Percentiles rank a stretch among this genome's conserved stretches.
Conservation (phyloP, 1,139 yeast genomes). For the Pneumocystis canis region DNA sequence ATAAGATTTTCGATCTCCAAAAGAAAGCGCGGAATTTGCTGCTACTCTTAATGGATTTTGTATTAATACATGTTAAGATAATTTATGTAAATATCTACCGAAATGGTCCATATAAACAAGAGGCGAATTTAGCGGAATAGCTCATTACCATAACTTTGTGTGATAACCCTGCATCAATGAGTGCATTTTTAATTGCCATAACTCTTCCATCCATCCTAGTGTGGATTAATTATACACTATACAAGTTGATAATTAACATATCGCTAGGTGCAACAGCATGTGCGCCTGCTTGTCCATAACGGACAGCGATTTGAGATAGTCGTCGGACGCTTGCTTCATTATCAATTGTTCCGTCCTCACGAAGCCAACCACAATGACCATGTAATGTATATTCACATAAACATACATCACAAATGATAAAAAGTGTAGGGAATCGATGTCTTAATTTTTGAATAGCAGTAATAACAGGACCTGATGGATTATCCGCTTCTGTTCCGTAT, state of each 20-base stretch:
- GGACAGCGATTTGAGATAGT: slow-evolving; percentile 87
- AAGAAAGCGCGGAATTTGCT: slow-evolving; percentile 79
- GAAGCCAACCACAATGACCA: slow-evolving; percentile 88
- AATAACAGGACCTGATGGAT: slow-evolving; percentile 91
- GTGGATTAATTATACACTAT: background rate
- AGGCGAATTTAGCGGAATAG: slow-evolving; percentile 86
- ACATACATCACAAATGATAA: slow-evolving; percentile 88
- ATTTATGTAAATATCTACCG: slow-evolving; percentile 37
- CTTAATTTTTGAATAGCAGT: slow-evolving; percentile 53
- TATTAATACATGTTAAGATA: background rate
- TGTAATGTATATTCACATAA: slow-evolving; percentile 91
- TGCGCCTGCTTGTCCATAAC: slow-evolving; percentile 71
- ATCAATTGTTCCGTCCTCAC: slow-evolving; percentile 73
- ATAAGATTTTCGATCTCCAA: slow-evolving; percentile 84
- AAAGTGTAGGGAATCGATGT: slow-evolving; percentile 59
- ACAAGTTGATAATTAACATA: slow-evolving; percentile 32
- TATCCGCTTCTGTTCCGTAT: slow-evolving; percentile 83
- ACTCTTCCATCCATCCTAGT: slow-evolving; percentile 69
- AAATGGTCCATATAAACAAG: slow-evolving; percentile 89
- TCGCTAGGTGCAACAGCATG: slow-evolving; percentile 87
- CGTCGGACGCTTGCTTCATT: slow-evolving; percentile 64
- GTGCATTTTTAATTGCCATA: slow-evolving; percentile 70
- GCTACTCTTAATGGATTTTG: slow-evolving; percentile 28
- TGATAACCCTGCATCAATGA: slow-evolving; percentile 70
- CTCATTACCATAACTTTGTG: slow-evolving; percentile 84